Conservation (phyloP, 768 basidiomycete genomes). For the Panus rudis region DNA sequence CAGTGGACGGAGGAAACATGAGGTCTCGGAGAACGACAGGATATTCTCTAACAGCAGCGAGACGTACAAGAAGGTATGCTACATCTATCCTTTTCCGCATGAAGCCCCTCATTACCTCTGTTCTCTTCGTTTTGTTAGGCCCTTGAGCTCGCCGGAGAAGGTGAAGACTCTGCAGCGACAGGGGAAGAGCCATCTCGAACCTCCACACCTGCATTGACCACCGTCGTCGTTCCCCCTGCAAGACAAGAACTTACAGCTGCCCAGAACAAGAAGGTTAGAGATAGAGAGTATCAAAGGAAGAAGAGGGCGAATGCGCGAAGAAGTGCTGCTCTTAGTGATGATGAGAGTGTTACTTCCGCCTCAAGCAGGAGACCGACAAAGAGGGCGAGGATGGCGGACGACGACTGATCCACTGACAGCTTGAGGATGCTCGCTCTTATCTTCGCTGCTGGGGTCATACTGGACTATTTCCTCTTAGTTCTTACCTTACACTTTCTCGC, state of each 20-base stretch:
- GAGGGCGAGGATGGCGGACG: constrained; percentile 58
- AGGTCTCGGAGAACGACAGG: constrained; percentile 71
- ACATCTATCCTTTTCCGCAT: not conserved
- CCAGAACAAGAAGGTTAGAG: constrained; percentile 71
- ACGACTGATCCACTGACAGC: constrained; percentile 43
- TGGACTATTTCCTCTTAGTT: not conserved
- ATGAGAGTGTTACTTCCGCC: constrained; percentile 48
- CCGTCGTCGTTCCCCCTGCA: constrained; percentile 72
- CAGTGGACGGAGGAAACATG: constrained; percentile 60
- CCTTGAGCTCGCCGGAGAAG: constrained; percentile 67
- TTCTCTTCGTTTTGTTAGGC: constrained; percentile 45
- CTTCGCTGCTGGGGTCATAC: not conserved
- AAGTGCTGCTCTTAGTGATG: constrained; percentile 64
- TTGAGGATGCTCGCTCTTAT: not conserved
- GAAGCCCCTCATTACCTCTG: not conserved
- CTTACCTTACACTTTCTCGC: constrained; percentile 3
- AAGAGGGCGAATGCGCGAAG: constrained; percentile 64
- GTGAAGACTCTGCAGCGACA: constrained; percentile 53
- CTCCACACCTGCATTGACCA: constrained; percentile 66
- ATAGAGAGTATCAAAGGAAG: constrained; percentile 74
- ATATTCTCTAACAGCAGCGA: constrained; percentile 78
- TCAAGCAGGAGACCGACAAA: constrained; percentile 51
- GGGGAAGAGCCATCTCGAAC: constrained; percentile 62
- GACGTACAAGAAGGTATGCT: constrained; percentile 62
- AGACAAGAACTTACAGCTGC: constrained; percentile 64